Percentiles rank a stretch among this genome's conserved stretches.
Evolutionary conservation across 2,329 filamentous ascomycete species (phyloP).

Genomic region (Grosmannia serpens): DNA sequence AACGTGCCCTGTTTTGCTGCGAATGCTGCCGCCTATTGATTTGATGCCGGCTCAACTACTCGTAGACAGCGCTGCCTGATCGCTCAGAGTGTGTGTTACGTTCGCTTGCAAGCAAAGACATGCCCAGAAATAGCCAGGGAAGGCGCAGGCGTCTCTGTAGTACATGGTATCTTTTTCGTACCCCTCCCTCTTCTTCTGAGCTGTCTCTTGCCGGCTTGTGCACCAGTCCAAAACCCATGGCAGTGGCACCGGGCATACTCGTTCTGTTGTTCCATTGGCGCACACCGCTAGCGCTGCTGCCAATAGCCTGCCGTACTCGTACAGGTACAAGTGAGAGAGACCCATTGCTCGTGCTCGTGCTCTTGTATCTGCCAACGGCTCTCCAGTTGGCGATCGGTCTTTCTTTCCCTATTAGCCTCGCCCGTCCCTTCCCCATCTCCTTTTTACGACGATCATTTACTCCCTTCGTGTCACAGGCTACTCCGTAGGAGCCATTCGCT

Average conservation of each 20-base stretch:
- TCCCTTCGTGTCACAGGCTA: background rate
- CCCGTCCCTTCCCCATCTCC: background rate
- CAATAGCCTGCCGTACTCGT: background rate
- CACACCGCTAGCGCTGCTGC: background rate
- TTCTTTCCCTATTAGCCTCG: background rate
- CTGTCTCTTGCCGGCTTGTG: background rate
- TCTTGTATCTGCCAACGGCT: too few relatives aligned
- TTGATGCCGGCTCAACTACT: background rate
- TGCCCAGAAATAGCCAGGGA: background rate
- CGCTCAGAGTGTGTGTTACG: background rate
- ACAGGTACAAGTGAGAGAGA: background rate
- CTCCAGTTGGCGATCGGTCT: background rate
- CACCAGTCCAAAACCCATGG: conserved; percentile 6
- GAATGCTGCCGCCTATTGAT: background rate
- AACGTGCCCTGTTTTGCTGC: background rate
- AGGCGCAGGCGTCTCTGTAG: too few relatives aligned
- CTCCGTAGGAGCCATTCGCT: background rate
- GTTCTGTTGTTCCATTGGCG: conserved; percentile 5
- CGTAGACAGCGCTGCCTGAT: background rate
- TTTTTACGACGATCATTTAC: background rate
- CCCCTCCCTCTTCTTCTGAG: background rate
- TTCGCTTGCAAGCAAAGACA: background rate
- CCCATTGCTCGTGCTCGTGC: background rate
- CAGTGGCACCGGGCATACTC: conserved; percentile 9
- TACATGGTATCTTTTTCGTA: background rate